These are phyloP conservation scores for Ceratocystis cubensis DNA, from an alignment of 2,329 filamentous ascomycete species.

Conservation along the genomic window DNA sequence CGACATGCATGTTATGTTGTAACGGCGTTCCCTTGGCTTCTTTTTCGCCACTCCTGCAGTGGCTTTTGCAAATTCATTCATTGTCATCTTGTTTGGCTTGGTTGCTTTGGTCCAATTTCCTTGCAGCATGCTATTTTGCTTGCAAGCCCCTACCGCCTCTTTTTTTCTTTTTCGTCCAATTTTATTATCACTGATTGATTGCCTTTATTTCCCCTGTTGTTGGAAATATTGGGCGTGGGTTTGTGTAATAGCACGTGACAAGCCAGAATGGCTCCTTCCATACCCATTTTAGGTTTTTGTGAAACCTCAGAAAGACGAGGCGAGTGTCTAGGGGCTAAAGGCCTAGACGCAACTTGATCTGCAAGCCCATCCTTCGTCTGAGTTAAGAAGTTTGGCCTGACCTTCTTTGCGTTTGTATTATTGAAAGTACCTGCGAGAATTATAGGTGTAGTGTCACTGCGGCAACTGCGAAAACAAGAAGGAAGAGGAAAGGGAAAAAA, in stretches of 20 bases:
- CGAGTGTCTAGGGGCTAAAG: neutral
- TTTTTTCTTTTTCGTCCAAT: neutral
- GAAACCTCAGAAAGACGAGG: slow-evolving; percentile 2
- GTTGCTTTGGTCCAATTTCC: neutral
- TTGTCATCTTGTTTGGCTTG: neutral
- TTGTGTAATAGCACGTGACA: slow-evolving; percentile 14
- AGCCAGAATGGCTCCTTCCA: neutral
- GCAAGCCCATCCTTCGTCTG: slow-evolving; percentile 7
- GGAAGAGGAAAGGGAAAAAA: neutral
- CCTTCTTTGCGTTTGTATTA: neutral
- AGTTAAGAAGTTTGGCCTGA: neutral
- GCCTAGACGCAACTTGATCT: neutral
- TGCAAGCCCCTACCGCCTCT: neutral
- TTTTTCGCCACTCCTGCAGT: slow-evolving; percentile 1
- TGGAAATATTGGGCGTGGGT: neutral
- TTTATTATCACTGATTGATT: neutral
- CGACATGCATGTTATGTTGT: slow-evolving; percentile 2
- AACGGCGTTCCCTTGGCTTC: slow-evolving; percentile 7
- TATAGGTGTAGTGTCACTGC: neutral
- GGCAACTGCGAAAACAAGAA: neutral
- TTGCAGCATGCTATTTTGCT: neutral
- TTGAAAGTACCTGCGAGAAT: neutral
- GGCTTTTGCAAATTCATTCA: neutral
- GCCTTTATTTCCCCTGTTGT: neutral
- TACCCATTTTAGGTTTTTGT: slow-evolving; percentile 13